Conservation (phyloP, 2,329 filamentous ascomycete genomes). For the Phaeoacremonium minimum region DNA sequence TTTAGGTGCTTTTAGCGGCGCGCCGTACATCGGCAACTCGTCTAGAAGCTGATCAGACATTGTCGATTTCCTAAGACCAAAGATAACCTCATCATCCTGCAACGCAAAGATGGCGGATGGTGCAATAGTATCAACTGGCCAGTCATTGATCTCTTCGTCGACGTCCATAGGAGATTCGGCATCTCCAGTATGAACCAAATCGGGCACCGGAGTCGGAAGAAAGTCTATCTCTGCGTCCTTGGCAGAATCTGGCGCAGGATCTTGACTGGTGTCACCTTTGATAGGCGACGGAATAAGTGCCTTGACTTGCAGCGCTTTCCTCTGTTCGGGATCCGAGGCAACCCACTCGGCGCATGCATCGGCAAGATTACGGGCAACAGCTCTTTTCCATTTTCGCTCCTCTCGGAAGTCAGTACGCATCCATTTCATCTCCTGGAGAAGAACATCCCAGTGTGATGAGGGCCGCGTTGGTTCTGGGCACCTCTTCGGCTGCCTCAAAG, state of each 20-base stretch:
- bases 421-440: constrained; percentile 93
- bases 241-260: too few relatives aligned
- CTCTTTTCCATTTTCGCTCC: constrained; percentile 89
- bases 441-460: constrained; percentile 76
- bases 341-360: constrained; percentile 82
- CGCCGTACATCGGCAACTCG: constrained; percentile 76
- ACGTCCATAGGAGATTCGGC: constrained; percentile 50
- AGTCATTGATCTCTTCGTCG: constrained; percentile 29
- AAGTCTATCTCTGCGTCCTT: constrained; percentile 19
- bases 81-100: constrained; percentile 77
- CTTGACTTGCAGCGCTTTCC: constrained; percentile 64
- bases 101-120: constrained; percentile 81
- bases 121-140: constrained; percentile 42
- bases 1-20: constrained; percentile 54
- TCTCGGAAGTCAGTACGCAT: constrained; percentile 95
- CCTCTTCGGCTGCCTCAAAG: constrained; percentile 81
- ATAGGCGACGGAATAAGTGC: constrained; percentile 38
- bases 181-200: constrained; percentile 61
- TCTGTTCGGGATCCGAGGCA: constrained; percentile 57
- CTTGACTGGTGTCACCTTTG: constrained; percentile 15
- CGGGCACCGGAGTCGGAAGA: constrained; percentile 54
- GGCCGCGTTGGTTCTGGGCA: constrained; percentile 75
- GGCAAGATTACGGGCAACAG: constrained; percentile 74
- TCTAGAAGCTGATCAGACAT: constrained; percentile 72
- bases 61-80: constrained; percentile 69